Base-by-base conservation (phyloP, 1,139 yeast genomes). In the Suhomyces ambrosiae region DNA sequence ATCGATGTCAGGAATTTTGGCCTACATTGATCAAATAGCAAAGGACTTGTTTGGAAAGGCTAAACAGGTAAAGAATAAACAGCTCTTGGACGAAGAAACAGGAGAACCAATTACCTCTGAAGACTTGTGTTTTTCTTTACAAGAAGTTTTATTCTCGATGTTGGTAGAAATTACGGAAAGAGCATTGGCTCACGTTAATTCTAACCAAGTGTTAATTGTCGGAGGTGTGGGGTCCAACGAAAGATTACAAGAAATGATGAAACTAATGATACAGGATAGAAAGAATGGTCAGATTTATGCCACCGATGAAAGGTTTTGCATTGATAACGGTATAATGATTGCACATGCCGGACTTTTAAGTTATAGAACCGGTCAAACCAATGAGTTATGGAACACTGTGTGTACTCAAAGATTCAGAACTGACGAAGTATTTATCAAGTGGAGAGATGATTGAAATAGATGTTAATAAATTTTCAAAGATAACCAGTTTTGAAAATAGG, bases 221-320 rank as follows among this genome's bases (percentile, higher is more conserved):
- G 98, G 98, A 7, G 99, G 98, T 13, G 99, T 92, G 11, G 99
- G 99, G 0, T 88, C 96, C 49, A 92, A 92, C 55, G 84, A 82
- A 49, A 64, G 98, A 44, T 65, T 92, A 42, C 99, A 92, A 58
- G 84, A 87, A 51, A 94, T 94, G 98, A 92, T 92, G 99, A 86
- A 77, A 22, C 65, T 77, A 31, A 94, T 92, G 99, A 95, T 94
- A 11, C 61, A 75, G 28, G 97, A 89, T 53, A 71, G 99, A 45
- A 64, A 62, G 42, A 81, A 85, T 46, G 98, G 97, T 0, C 75
- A 78, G 23, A 83, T 92, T 4, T 87, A 73, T 58, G 97, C 99
- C 10, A 94, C 98, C 0, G 99, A 92, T 60, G 97, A 92, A 57
- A 68, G 98, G 44, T 92, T 92, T 58, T 92, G 97, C 63, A 92